Conservation (phyloP, 306 rosid species). For the Nissolia schottii region DNA sequence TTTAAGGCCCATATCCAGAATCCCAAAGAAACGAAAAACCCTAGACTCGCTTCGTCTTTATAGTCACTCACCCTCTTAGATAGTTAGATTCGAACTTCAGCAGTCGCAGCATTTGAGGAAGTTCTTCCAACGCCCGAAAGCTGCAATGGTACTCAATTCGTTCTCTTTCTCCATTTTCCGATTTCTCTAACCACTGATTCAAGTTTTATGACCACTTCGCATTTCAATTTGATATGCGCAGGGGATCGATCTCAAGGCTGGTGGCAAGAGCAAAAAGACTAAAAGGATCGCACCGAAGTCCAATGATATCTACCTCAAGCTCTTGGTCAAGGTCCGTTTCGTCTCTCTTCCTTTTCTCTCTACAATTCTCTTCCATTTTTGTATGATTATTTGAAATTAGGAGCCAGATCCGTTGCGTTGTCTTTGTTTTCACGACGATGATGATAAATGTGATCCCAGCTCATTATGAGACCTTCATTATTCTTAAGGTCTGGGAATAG, state of each 20-base stretch:
- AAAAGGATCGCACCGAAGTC: constrained; percentile 78
- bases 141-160: constrained; percentile 16
- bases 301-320: constrained; percentile 70
- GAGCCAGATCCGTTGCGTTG: neutral
- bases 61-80: neutral
- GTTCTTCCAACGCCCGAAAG: neutral
- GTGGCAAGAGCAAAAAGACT: constrained; percentile 81
- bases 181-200: neutral
- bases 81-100: too few relatives aligned
- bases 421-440: constrained; percentile 18
- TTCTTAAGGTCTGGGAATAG: constrained; percentile 31
- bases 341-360: neutral
- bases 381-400: neutral
- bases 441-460: constrained; percentile 53
- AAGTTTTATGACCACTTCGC: neutral
- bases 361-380: neutral
- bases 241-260: constrained; percentile 64
- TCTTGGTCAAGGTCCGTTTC: constrained; percentile 35
- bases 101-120: neutral
- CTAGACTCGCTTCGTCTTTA: neutral
- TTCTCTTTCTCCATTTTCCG: too few relatives aligned
- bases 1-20: constrained; percentile 5
- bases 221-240: constrained; percentile 4
- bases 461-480: constrained; percentile 37
- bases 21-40: constrained; percentile 14